Percentiles rank a stretch among this genome's conserved stretches.
Conservation (phyloP, 495 filamentous ascomycete genomes). For the Elaphomyces granulatus region DNA sequence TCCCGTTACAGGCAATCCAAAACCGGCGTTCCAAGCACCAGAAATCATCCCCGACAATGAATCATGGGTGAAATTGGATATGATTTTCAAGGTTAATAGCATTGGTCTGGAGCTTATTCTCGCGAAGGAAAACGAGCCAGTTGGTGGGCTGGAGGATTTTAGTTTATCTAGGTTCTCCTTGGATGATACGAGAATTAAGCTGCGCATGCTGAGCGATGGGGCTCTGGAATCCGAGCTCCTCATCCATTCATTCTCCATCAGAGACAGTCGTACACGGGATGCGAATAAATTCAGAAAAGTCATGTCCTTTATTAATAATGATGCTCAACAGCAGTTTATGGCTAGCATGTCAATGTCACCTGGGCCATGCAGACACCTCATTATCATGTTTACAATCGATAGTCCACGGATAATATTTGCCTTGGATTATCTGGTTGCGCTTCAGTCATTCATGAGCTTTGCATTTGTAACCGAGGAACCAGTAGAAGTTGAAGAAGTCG, state of each 20-base stretch:
- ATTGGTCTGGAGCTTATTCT: slow-evolving; percentile 81
- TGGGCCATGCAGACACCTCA: slow-evolving; percentile 65
- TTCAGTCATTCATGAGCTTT: slow-evolving; percentile 63
- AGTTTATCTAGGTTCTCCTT: slow-evolving; percentile 89
- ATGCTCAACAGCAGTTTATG: slow-evolving; percentile 93
- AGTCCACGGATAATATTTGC: slow-evolving; percentile 92
- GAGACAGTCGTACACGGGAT: slow-evolving; percentile 70
- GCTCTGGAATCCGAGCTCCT: slow-evolving; percentile 87
- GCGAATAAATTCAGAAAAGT: slow-evolving; percentile 95
- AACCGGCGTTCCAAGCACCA: slow-evolving; percentile 27
- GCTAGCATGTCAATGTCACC: slow-evolving; percentile 87
- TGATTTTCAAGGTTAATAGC: slow-evolving; percentile 78
- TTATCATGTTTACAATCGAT: slow-evolving; percentile 88
- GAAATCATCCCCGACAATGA: slow-evolving; percentile 49
- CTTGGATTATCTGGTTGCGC: slow-evolving; percentile 82
- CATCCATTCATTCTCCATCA: slow-evolving; percentile 88
- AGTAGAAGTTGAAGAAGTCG: slow-evolving; percentile 39
- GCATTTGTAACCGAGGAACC: slow-evolving; percentile 49
- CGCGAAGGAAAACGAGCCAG: slow-evolving; percentile 54
- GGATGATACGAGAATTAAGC: slow-evolving; percentile 79
- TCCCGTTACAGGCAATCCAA: slow-evolving; percentile 14
- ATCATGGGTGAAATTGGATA: slow-evolving; percentile 85
- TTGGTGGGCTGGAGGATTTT: slow-evolving; percentile 61
- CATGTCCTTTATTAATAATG: slow-evolving; percentile 91
- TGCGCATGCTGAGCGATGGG: slow-evolving; percentile 87